phyloP scores from a whole-genome alignment of 371 early-diverging fungal genomes.

The Aphelidium insulamus region DNA sequence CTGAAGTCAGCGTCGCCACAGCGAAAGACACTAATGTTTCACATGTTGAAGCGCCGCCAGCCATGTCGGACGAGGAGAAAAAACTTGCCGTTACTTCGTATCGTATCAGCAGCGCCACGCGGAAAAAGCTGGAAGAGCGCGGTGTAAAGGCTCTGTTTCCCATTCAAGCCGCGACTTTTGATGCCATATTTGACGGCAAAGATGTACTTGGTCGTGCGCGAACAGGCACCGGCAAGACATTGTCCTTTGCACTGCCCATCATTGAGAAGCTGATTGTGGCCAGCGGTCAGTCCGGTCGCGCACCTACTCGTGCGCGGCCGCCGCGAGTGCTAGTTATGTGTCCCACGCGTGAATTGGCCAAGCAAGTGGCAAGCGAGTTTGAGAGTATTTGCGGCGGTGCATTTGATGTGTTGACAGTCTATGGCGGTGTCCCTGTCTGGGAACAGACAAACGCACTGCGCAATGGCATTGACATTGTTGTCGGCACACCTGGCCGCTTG shows the following conservation, averaged over 20 bases:
- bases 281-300: constrained; percentile 27
- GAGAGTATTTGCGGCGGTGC: constrained; percentile 31
- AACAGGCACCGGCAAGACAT: constrained; percentile 89
- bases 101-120: constrained; percentile 31
- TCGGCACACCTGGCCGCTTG: constrained; percentile 94
- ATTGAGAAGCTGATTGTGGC: constrained; percentile 41
- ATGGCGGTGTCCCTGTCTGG: constrained; percentile 68
- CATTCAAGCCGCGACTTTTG: constrained; percentile 72
- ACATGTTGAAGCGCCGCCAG: constrained; percentile 5
- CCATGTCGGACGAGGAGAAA: constrained; percentile 14
- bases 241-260: constrained; percentile 74
- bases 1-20: constrained; percentile 6
- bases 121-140: constrained; percentile 30
- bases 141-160: constrained; percentile 68
- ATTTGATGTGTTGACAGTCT: constrained; percentile 30
- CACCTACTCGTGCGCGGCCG: constrained; percentile 94
- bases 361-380: constrained; percentile 58
- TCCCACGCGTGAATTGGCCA: constrained; percentile 94
- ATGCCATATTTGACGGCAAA: constrained; percentile 57
- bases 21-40: constrained; percentile 3
- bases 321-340: too few relatives aligned
- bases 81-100: constrained; percentile 36
- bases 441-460: constrained; percentile 53
- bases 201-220: constrained; percentile 86
- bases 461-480: constrained; percentile 77